phyloP scores from a whole-genome alignment of 2,329 filamentous ascomycete genomes.

The Fusarium paranaense region DNA sequence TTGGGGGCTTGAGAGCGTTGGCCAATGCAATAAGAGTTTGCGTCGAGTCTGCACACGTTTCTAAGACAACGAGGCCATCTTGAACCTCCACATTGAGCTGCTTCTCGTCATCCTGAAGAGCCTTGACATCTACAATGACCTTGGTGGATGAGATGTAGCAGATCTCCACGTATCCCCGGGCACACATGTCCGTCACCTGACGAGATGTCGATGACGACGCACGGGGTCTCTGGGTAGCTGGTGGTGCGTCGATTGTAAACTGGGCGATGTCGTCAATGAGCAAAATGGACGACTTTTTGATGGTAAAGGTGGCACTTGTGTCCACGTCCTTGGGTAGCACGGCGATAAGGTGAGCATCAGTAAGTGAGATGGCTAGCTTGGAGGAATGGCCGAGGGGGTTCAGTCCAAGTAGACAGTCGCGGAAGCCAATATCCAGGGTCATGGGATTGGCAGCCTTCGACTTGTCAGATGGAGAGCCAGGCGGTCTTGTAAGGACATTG shows the following conservation, averaged over 20 bases:
- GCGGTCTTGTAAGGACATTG: slow-evolving; percentile 53
- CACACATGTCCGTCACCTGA: slow-evolving; percentile 68
- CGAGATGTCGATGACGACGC: slow-evolving; percentile 54
- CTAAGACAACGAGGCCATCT: slow-evolving; percentile 88
- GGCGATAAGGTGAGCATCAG: slow-evolving; percentile 79
- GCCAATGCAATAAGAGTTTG: slow-evolving; percentile 87
- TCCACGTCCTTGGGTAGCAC: slow-evolving; percentile 73
- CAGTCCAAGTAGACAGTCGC: slow-evolving; percentile 85
- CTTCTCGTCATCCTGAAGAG: slow-evolving; percentile 67
- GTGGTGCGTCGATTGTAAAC: slow-evolving; percentile 18
- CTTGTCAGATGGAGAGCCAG: slow-evolving; percentile 41
- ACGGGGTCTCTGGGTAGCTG: slow-evolving; percentile 38
- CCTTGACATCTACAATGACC: slow-evolving; percentile 70
- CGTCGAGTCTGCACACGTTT: slow-evolving; percentile 96
- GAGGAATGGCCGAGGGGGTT: slow-evolving; percentile 82
- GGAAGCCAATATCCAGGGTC: slow-evolving; percentile 78
- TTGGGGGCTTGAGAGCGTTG: slow-evolving; percentile 84
- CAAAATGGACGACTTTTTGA: slow-evolving; percentile 85
- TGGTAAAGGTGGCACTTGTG: slow-evolving; percentile 72
- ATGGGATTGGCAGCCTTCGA: slow-evolving; percentile 64
- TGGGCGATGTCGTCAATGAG: slow-evolving; percentile 79
- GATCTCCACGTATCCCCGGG: slow-evolving; percentile 84
- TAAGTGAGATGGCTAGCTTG: slow-evolving; percentile 82
- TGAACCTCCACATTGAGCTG: slow-evolving; percentile 83
- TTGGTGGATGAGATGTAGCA: slow-evolving; percentile 88